Conservation (phyloP, 345 rosid species). For the Eutrema japonicum region DNA sequence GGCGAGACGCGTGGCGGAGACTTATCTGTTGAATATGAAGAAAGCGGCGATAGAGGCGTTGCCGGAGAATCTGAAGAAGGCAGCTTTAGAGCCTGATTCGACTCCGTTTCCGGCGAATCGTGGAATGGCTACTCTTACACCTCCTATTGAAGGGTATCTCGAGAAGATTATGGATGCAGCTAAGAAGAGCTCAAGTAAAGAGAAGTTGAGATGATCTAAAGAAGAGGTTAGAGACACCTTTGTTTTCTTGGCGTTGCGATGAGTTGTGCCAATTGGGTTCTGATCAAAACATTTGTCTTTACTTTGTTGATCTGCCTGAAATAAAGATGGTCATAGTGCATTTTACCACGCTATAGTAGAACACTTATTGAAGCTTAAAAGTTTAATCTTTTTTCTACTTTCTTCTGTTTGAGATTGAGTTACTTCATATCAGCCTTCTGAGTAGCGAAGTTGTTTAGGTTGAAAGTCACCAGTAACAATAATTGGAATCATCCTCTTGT, state of each 20-base stretch:
- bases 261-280: not conserved
- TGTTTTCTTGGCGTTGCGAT: not conserved
- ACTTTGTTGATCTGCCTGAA: constrained; percentile 6
- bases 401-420: not conserved
- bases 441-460: not conserved
- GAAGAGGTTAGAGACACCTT: not conserved
- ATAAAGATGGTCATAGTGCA: not conserved
- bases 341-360: not conserved
- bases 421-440: not conserved
- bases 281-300: not conserved
- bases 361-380: not conserved
- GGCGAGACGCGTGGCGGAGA: constrained; percentile 75
- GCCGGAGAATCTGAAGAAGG: constrained; percentile 67
- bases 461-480: not conserved
- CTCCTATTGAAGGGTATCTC: constrained; percentile 85
- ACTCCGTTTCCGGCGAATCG: constrained; percentile 70
- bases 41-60: constrained; percentile 80
- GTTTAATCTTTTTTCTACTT: not conserved
- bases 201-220: constrained; percentile 66
- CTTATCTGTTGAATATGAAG: constrained; percentile 55
- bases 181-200: constrained; percentile 56
- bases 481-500: not conserved
- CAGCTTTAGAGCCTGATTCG: constrained; percentile 73
- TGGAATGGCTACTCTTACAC: constrained; percentile 77
- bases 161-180: constrained; percentile 79